Evolutionary conservation across 2,329 filamentous ascomycete genomes (phyloP).

Genomic region (Aspergillus tamarii): DNA sequence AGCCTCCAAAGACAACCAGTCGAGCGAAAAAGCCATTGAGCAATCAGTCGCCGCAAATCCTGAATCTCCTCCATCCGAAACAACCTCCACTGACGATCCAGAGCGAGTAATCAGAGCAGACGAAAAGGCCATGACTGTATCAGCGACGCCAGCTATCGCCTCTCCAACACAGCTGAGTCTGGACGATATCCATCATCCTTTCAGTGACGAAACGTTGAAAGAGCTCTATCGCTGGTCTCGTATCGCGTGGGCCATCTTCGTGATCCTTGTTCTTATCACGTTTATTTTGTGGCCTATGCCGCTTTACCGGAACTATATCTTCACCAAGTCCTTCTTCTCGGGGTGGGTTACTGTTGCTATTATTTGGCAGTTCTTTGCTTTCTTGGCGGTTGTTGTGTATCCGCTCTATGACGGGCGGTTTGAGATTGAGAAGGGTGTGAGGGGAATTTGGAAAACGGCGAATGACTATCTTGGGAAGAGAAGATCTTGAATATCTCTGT

Average conservation of each 20-base stretch:
- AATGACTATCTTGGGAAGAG: background rate
- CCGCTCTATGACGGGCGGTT: conserved; percentile 53
- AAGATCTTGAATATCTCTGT: conserved; percentile 35
- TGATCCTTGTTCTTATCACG: conserved; percentile 50
- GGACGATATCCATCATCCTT: conserved; percentile 50
- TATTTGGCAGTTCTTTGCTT: conserved; percentile 53
- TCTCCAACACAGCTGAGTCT: conserved; percentile 26
- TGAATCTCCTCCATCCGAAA: conserved; percentile 7
- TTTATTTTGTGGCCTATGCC: conserved; percentile 55
- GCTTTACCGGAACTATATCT: conserved; percentile 54
- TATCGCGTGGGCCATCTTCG: conserved; percentile 46
- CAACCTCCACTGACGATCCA: background rate
- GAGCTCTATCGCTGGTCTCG: conserved; percentile 43
- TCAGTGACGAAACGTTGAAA: conserved; percentile 39
- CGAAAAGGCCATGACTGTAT: background rate
- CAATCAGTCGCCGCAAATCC: background rate
- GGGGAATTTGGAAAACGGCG: conserved; percentile 21
- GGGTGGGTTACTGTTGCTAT: conserved; percentile 52
- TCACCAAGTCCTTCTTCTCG: conserved; percentile 51
- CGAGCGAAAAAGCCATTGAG: background rate
- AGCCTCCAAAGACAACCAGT: background rate
- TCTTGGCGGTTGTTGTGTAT: conserved; percentile 51
- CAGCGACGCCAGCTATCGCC: background rate
- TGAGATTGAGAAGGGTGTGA: conserved; percentile 39
- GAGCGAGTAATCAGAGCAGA: background rate